phyloP scores from a whole-genome alignment of 2,329 filamentous ascomycete genomes.

The Monosporascus sp. region DNA sequence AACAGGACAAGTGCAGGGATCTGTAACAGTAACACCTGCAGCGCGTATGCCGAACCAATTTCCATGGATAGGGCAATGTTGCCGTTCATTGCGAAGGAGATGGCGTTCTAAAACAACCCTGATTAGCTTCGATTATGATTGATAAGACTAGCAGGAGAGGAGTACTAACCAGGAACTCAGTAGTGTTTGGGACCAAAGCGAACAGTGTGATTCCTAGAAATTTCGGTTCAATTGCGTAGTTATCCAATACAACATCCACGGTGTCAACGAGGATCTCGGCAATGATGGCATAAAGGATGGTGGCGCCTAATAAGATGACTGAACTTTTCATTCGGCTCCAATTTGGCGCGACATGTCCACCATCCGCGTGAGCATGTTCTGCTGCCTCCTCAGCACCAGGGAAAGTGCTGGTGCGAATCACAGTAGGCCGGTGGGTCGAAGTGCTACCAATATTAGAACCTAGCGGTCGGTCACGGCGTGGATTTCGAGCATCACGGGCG shows the following conservation, averaged over 20 bases:
- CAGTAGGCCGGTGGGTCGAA: constrained; percentile 23
- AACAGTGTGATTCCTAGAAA: constrained; percentile 96
- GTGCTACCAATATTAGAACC: constrained; percentile 20
- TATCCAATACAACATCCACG: constrained; percentile 90
- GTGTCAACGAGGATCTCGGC: constrained; percentile 96
- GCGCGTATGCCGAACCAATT: constrained; percentile 92
- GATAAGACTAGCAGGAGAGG: constrained; percentile 1
- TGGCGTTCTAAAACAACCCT: constrained; percentile 65
- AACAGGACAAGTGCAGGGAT: constrained; percentile 90
- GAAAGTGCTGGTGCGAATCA: constrained; percentile 33
- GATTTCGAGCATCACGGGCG: constrained; percentile 62
- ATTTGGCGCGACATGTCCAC: constrained; percentile 96
- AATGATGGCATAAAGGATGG: constrained; percentile 89
- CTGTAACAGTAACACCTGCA: constrained; percentile 93
- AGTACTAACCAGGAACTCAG: constrained; percentile 78
- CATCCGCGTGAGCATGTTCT: constrained; percentile 44
- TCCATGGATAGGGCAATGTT: constrained; percentile 99
- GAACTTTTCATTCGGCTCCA: constrained; percentile 92
- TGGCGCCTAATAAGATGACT: constrained; percentile 82
- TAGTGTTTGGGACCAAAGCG: constrained; percentile 94
- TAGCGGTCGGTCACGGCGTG: constrained; percentile 34
- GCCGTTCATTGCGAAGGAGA: constrained; percentile 98
- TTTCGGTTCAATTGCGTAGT: constrained; percentile 90
- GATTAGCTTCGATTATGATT: constrained; percentile 6
- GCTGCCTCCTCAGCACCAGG: constrained; percentile 42